Base-by-base conservation (phyloP, 2,329 filamentous ascomycete genomes). In the Penicillium sp. region DNA sequence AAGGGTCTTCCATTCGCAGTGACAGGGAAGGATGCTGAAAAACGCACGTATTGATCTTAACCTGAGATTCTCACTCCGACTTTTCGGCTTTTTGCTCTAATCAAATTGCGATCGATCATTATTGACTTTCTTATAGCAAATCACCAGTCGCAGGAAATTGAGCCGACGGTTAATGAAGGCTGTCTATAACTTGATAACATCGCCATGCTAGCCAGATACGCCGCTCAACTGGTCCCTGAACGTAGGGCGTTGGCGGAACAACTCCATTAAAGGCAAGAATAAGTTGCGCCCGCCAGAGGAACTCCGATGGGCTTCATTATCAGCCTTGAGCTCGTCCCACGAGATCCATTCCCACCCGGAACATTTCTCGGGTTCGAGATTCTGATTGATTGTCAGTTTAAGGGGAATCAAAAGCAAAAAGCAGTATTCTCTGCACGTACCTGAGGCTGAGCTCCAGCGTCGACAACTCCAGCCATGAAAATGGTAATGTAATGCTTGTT, bases 401-500 rank as follows among this genome's bases (percentile, higher is more conserved):
- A 11, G 35, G 14, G 48, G n/a, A 24, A 25, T 4, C 38, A 44
- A 30, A 14, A 5, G 36, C 24, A 50, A 38, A 45, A 46, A 39
- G 22, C 18, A 50, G 46, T 30, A 28, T 16, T 22, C 25, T 25
- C 48, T 52, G 10, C 13, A 69, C 76, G 63, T 52, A 87, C 85
- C 75, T 78, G 49, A 0, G 86, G 80, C 56, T 81, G 67, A 24
- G 76, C 76, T 0, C 76, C 72, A 24, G 82, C 76, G 0, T 71
- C 63, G 58, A 82, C 72, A 40, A 69, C 70, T 38, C 81, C 83
- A 0, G 74, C 72, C 55, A 90, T 81, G 58, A 89, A 91, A 2
- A 90, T 68, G 0, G 89, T 92, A 45, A 90, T 77, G 63, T 92
- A 92, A 65, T 92, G 88, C 68, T 85, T 89, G 0, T 70, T 70